phyloP scores from a whole-genome alignment of 1,139 yeast genomes.

The Yamadazyma dendronema region DNA sequence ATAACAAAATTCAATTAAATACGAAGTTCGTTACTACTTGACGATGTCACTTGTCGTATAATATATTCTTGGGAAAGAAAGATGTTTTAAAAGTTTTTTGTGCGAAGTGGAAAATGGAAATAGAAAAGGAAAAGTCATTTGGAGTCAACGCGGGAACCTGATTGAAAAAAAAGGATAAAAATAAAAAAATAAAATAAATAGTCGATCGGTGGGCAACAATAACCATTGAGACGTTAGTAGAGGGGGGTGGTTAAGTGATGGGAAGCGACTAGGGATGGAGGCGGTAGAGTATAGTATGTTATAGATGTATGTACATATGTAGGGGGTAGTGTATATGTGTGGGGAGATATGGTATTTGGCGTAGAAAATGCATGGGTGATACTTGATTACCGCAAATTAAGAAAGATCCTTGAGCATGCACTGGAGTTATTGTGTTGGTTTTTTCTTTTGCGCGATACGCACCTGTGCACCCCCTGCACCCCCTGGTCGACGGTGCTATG shows the following conservation, averaged over 20 bases:
- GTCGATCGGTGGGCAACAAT: not conserved
- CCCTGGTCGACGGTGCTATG: not conserved
- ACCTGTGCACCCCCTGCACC: not conserved
- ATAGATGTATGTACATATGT: not conserved
- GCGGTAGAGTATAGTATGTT: not conserved
- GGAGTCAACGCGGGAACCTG: slow-evolving; percentile 1
- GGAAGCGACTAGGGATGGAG: not conserved
- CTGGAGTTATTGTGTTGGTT: not conserved
- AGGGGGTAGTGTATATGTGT: not conserved
- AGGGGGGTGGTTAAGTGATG: no score
- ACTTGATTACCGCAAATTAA: no score
- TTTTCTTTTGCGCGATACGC: not conserved
- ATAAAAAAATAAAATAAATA: no score
- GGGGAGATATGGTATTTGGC: not conserved
- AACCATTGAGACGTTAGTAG: not conserved
- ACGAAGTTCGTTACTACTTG: not conserved
- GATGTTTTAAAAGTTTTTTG: slow-evolving; percentile 1
- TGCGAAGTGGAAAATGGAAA: slow-evolving; percentile 2
- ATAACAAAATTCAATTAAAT: not conserved
- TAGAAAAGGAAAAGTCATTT: no score
- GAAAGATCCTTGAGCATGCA: no score
- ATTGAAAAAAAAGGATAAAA: not conserved
- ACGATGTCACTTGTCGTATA: no score
- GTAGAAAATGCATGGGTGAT: no score
- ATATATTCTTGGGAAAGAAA: not conserved